Evolutionary conservation across 306 rosid genomes (phyloP).

Genomic region (Acmispon strigosus): DNA sequence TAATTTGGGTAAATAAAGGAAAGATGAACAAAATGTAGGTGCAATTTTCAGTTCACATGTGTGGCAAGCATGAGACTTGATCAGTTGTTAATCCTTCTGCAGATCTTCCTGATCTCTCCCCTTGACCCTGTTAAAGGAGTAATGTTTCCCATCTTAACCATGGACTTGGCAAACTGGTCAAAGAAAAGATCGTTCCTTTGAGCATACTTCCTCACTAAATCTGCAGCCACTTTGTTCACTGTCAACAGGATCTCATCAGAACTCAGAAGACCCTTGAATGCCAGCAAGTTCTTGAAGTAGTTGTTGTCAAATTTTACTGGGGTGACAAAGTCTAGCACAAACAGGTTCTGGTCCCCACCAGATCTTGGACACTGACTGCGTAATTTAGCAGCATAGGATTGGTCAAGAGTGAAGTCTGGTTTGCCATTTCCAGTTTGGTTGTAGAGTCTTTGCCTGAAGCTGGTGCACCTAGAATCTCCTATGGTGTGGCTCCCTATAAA

Average conservation of each 20-base stretch:
- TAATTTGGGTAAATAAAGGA: background rate
- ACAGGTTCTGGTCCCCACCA: constrained; percentile 85
- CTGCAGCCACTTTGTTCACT: constrained; percentile 39
- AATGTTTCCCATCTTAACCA: constrained; percentile 89
- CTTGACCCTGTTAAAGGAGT: constrained; percentile 73
- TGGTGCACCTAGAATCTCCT: constrained; percentile 79
- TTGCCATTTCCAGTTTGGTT: constrained; percentile 79
- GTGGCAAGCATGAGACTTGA: background rate
- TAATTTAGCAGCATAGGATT: constrained; percentile 51
- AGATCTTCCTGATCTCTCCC: constrained; percentile 81
- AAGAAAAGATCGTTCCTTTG: constrained; percentile 51
- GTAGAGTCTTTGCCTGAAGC: constrained; percentile 92
- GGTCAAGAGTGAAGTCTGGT: constrained; percentile 62
- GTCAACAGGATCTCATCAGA: constrained; percentile 83
- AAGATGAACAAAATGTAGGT: background rate
- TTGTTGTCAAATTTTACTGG: constrained; percentile 76
- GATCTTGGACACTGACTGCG: constrained; percentile 64
- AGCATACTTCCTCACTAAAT: constrained; percentile 63
- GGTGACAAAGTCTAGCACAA: constrained; percentile 64
- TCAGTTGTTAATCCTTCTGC: constrained; percentile 61
- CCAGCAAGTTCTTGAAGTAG: constrained; percentile 72
- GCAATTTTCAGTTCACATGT: background rate
- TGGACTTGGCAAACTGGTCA: constrained; percentile 76
- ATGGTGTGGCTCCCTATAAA: constrained; percentile 84
- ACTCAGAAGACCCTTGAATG: constrained; percentile 57